A percentile compares a stretch with the other conserved stretches of the same genome.
These are phyloP conservation scores for Paramecium bursaria DNA, from an alignment of 73 alveolate species.

Conservation along the genomic window DNA sequence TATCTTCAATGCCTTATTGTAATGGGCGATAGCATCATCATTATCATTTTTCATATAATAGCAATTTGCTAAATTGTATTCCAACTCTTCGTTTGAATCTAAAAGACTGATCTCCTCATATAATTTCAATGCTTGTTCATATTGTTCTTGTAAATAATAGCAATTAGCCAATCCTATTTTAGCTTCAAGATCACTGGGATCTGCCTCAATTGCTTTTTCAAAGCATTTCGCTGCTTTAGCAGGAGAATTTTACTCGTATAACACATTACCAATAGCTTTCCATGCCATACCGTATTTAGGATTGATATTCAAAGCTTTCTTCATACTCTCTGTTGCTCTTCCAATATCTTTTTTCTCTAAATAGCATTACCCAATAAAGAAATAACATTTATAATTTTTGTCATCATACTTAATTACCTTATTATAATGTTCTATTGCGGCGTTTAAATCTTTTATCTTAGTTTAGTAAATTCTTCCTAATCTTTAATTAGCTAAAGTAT, in stretches of 20 bases:
- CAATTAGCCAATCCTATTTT: conserved; percentile 95
- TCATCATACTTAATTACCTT: conserved; percentile 81
- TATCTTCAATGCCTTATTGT: conserved; percentile 80
- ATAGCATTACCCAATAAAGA: conserved; percentile 83
- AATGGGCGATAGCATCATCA: conserved; percentile 84
- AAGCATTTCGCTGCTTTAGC: conserved; percentile 84
- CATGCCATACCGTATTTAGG: conserved; percentile 80
- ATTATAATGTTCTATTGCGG: conserved; percentile 79
- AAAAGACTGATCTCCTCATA: conserved; percentile 82
- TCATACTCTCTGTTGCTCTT: conserved; percentile 81
- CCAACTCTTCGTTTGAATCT: conserved; percentile 83
- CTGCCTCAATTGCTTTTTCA: conserved; percentile 78
- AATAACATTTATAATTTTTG: conserved; percentile 81
- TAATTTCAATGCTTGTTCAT: conserved; percentile 82
- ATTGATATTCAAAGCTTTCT: conserved; percentile 74
- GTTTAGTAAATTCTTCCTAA: conserved; percentile 84
- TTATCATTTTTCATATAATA: conserved; percentile 82
- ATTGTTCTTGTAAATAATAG: conserved; percentile 83
- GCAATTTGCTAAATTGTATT: conserved; percentile 90
- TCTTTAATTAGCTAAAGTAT: conserved; percentile 85
- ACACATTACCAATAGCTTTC: conserved; percentile 85
- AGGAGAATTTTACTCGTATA: conserved; percentile 85
- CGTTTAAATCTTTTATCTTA: conserved; percentile 77
- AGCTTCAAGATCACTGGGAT: conserved; percentile 85
- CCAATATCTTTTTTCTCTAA: conserved; percentile 75